Percentiles rank a stretch among this genome's conserved stretches.
These are phyloP conservation scores for Physcomitrellopsis africana DNA, from an alignment of 225 moss, liverwort and hornwort species.

Conservation along the genomic window DNA sequence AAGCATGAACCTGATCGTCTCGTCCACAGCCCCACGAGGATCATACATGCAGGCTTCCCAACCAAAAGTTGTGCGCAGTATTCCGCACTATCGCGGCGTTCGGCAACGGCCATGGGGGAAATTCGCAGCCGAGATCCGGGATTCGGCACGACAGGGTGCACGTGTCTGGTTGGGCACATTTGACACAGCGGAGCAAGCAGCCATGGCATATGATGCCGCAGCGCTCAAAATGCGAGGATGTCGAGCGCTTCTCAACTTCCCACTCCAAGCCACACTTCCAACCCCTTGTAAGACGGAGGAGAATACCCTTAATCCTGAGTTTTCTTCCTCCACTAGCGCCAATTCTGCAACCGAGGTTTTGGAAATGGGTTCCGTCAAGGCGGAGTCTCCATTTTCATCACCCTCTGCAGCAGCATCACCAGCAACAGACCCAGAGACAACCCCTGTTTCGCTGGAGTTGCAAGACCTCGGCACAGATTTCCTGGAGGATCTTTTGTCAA, in stretches of 20 bases:
- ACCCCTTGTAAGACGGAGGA: slow-evolving; percentile 10
- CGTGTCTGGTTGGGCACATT: slow-evolving; percentile 65
- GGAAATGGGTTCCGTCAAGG: too few relatives aligned
- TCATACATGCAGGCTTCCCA: neutral
- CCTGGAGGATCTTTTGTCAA: slow-evolving; percentile 51
- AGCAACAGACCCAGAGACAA: slow-evolving; percentile 18
- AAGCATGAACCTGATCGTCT: neutral
- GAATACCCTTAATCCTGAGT: slow-evolving; percentile 5
- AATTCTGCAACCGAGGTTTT: slow-evolving; percentile 6
- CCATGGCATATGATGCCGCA: slow-evolving; percentile 56
- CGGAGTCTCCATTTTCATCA: too few relatives aligned
- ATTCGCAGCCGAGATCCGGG: slow-evolving; percentile 66
- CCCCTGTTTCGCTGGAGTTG: slow-evolving; percentile 42
- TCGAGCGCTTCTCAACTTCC: slow-evolving; percentile 63
- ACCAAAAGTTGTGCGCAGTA: slow-evolving; percentile 32
- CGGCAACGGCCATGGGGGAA: slow-evolving; percentile 65
- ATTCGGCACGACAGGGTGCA: slow-evolving; percentile 60
- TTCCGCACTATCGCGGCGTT: slow-evolving; percentile 60
- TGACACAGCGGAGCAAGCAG: slow-evolving; percentile 59
- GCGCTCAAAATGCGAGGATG: slow-evolving; percentile 63
- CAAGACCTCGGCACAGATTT: slow-evolving; percentile 51
- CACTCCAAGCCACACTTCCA: slow-evolving; percentile 38
- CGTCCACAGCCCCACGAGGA: neutral
- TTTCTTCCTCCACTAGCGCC: neutral
- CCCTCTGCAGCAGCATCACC: neutral